Conservation (phyloP, 352 stramenopile genomes). For the Thalassiosira allenii region DNA sequence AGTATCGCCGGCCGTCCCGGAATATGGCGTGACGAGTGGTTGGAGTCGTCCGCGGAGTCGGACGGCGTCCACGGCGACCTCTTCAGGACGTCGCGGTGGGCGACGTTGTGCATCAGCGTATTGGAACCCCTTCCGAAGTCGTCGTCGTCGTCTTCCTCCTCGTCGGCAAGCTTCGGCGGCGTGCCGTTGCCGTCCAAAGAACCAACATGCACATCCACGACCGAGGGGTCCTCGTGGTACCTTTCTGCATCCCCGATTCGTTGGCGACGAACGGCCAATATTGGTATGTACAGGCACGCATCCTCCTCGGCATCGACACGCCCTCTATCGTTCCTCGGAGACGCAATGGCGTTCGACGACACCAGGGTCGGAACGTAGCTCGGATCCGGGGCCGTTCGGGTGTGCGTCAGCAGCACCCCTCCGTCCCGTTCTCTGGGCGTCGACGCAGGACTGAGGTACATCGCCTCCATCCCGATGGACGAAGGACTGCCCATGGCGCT, state of each 20-base stretch:
- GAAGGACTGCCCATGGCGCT: constrained; percentile 24
- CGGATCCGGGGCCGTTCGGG: constrained; percentile 28
- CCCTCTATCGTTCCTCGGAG: neutral
- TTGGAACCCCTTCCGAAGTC: constrained; percentile 29
- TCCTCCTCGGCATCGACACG: constrained; percentile 17
- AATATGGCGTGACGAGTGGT: too few species aligned
- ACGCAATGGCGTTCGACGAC: constrained; percentile 14
- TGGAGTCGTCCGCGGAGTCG: too few species aligned
- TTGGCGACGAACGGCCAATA: constrained; percentile 77
- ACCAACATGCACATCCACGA: constrained; percentile 70
- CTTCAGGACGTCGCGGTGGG: constrained; percentile 44
- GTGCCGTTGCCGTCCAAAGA: neutral
- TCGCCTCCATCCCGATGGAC: constrained; percentile 58
- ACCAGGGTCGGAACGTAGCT: constrained; percentile 17
- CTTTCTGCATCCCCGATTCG: constrained; percentile 77
- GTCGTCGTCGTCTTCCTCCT: constrained; percentile 65
- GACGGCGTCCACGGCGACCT: constrained; percentile 47
- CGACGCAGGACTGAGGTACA: constrained; percentile 57
- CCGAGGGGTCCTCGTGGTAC: constrained; percentile 80
- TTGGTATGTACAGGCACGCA: constrained; percentile 73
- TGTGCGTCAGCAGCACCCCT: neutral
- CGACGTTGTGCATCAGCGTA: constrained; percentile 29
- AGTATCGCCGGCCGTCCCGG: constrained; percentile 51
- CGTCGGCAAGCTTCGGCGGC: constrained; percentile 1
- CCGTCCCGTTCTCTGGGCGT: neutral